These are phyloP conservation scores for Phytophthora boehmeriae DNA, from an alignment of 352 stramenopile species.

Conservation along the genomic window DNA sequence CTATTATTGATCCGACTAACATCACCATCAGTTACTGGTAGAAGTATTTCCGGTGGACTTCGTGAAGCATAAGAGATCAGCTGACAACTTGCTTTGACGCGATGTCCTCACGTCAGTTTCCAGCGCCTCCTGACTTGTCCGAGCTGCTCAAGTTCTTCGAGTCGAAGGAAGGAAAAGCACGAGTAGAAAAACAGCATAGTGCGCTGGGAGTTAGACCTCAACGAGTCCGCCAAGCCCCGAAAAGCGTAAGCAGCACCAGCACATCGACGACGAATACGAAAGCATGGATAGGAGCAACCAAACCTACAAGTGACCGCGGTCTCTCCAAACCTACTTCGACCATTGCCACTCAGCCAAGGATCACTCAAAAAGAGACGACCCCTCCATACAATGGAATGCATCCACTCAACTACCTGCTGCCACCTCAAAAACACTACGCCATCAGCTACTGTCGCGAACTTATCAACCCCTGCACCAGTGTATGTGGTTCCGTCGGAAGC, in stretches of 20 bases:
- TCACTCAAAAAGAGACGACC: constrained; percentile 11
- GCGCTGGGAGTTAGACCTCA: constrained; percentile 2
- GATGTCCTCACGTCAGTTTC: constrained; percentile 37
- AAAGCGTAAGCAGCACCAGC: background rate
- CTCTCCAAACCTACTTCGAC: constrained; percentile 6
- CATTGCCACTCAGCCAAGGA: constrained; percentile 2
- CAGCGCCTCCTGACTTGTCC: constrained; percentile 46
- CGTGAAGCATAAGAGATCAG: background rate
- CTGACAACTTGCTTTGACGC: background rate
- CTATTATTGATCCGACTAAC: constrained; percentile 26
- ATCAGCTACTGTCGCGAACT: constrained; percentile 64
- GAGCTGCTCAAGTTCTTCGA: constrained; percentile 58
- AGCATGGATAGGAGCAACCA: constrained; percentile 3
- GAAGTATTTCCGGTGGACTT: constrained; percentile 19
- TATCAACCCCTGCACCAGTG: constrained; percentile 52
- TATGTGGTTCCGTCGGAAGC: constrained; percentile 40
- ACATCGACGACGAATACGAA: constrained; percentile 1
- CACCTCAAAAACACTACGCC: constrained; percentile 43
- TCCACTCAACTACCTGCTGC: constrained; percentile 51
- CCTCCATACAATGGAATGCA: constrained; percentile 47
- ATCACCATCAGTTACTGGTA: constrained; percentile 18
- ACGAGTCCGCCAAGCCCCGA: constrained; percentile 3
- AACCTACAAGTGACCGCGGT: background rate
- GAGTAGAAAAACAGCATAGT: constrained; percentile 15
- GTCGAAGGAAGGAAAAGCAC: constrained; percentile 30